Base-by-base conservation (phyloP, 345 rosid genomes). In the Gossypium ekmanianum region DNA sequence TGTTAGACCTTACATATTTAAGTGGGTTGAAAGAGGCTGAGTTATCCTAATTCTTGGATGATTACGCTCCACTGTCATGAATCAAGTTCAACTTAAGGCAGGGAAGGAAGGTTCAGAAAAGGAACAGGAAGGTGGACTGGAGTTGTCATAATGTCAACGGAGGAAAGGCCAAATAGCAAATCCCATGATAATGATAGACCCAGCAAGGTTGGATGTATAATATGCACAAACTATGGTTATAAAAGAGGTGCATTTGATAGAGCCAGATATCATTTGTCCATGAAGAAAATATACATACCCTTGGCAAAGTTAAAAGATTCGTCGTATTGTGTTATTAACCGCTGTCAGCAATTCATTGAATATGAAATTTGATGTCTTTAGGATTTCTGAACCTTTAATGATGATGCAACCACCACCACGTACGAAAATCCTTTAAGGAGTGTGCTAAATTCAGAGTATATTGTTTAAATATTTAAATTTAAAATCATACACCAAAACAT, bases 71-170 rank as follows among this genome's bases (percentile, higher is more conserved):
- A 12, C 52, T 48, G 13, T 48, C 52, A 58, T 22, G 22, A 27
- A 20, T 20, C 20, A 20, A 20, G 20, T 61, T 14, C 63, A 9
- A 63, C 68, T 63, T 63, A 73, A 29, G 34, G 34, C 34, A 29
- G 34, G 34, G 34, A 29, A 29, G 34, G 34, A 29, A 29, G 34
- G 34, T 29, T 29, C 34, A 34, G 39, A 22, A 22, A 86, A 83
- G 81, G 85, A 90, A 80, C 88, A 65, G 85, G 92, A 79, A 82
- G 92, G 90, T 26, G 39, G 88, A 80, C 88, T 26, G 39, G 88
- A 80, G 85, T 82, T 80, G 86, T 80, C 82, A 84, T 82, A 80
- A 76, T 59, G 78, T 79, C 87, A 81, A 52, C 82, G 86, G 76
- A 86, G 80, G 85, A 76, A 24, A 18, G 59, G 9, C 24, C 12